Conservation (phyloP, 2,329 filamentous ascomycete species). For the Trichoderma semiorbis region DNA sequence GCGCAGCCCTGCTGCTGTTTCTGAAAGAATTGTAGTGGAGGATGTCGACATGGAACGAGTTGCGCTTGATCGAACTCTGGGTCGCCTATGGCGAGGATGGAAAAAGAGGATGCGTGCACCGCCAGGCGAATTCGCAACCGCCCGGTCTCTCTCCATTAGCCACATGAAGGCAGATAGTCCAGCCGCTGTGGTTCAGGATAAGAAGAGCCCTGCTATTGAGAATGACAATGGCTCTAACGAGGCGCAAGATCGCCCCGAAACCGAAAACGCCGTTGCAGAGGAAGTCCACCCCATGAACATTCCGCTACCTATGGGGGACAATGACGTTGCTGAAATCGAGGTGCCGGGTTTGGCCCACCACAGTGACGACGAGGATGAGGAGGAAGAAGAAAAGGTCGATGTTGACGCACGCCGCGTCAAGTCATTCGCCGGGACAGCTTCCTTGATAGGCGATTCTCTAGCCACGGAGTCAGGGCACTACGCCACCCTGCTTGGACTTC, state of each 20-base stretch:
- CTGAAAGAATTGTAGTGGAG: constrained; percentile 74
- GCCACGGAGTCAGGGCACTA: constrained; percentile 16
- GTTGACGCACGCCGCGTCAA: constrained; percentile 43
- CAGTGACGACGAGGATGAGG: constrained; percentile 57
- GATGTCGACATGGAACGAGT: constrained; percentile 91
- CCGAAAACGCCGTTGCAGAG: constrained; percentile 25
- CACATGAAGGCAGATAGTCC: constrained; percentile 34
- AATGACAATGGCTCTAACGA: constrained; percentile 9
- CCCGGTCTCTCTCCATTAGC: constrained; percentile 48
- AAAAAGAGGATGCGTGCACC: constrained; percentile 74
- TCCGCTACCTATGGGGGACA: constrained; percentile 63
- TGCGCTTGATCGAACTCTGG: constrained; percentile 82
- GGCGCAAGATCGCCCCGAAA: constrained; percentile 22
- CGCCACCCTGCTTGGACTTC: constrained; percentile 33
- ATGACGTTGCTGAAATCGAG: constrained; percentile 77
- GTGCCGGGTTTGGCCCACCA: constrained; percentile 64
- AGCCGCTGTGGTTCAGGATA: constrained; percentile 36
- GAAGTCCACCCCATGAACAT: constrained; percentile 43
- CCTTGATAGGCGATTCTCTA: constrained; percentile 14
- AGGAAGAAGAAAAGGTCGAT: constrained; percentile 33
- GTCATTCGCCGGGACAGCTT: constrained; percentile 34
- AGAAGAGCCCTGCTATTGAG: constrained; percentile 18
- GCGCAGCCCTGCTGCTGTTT: constrained; percentile 44
- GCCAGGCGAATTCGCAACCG: constrained; percentile 43
- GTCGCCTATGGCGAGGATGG: constrained; percentile 91